Evolutionary conservation across 768 basidiomycete species (phyloP).

Genomic region (Mycena albidolilacea): DNA sequence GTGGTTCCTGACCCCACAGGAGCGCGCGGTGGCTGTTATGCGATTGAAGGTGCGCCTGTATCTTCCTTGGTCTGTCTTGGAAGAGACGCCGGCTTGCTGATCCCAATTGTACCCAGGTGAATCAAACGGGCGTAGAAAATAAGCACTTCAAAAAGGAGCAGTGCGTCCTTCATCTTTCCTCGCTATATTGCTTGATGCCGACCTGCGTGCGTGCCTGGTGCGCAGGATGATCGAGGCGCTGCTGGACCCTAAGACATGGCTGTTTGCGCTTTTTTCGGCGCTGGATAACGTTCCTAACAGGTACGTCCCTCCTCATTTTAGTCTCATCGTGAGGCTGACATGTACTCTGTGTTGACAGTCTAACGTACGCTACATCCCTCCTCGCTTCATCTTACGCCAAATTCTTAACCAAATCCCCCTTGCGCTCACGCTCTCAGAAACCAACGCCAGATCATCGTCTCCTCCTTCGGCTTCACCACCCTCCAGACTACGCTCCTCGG

Average conservation of each 20-base stretch:
- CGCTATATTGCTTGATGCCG: background rate
- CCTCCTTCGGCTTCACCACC: background rate
- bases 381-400: too few relatives aligned
- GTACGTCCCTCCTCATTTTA: background rate
- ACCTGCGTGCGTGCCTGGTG: background rate
- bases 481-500: background rate
- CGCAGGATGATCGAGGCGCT: background rate
- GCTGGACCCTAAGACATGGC: background rate
- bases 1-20: conserved; percentile 55
- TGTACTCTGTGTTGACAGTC: too few relatives aligned
- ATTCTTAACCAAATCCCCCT: too few relatives aligned
- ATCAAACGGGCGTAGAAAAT: conserved; percentile 88
- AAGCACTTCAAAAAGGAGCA: conserved; percentile 63
- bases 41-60: conserved; percentile 54
- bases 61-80: too few relatives aligned
- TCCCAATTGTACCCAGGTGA: conserved; percentile 41
- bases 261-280: background rate
- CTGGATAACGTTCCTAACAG: background rate
- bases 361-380: too few relatives aligned
- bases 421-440: background rate
- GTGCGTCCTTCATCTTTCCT: conserved; percentile 54
- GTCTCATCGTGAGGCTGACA: too few relatives aligned
- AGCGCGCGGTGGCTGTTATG: conserved; percentile 60
- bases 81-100: too few relatives aligned
- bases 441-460: background rate